These are phyloP conservation scores for Rossbeevera mucosa DNA, from an alignment of 768 basidiomycete species.

Conservation along the genomic window DNA sequence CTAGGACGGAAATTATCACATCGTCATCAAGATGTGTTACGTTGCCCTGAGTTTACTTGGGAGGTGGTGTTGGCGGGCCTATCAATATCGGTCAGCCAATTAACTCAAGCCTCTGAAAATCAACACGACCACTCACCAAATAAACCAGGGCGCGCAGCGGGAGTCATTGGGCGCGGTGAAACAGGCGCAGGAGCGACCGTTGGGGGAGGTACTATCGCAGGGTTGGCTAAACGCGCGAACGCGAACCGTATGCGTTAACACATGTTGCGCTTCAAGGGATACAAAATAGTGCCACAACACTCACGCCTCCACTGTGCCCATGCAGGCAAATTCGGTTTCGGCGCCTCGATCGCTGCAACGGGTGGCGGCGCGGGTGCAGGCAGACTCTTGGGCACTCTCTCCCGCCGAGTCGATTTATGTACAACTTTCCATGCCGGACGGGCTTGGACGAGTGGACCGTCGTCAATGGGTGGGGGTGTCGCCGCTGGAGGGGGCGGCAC, in stretches of 20 bases:
- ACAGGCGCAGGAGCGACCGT: conserved; percentile 34
- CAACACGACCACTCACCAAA: conserved; percentile 46
- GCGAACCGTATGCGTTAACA: not conserved
- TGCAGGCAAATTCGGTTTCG: conserved; percentile 57
- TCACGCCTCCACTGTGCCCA: conserved; percentile 86
- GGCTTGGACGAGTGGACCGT: conserved; percentile 44
- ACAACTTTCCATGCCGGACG: conserved; percentile 74
- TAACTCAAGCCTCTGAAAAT: conserved; percentile 1
- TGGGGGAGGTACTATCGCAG: conserved; percentile 53
- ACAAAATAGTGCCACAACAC: not conserved
- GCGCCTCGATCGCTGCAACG: conserved; percentile 38
- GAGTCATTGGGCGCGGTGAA: conserved; percentile 35
- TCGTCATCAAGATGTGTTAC: conserved; percentile 3
- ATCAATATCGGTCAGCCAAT: not conserved
- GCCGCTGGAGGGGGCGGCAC: conserved; percentile 37
- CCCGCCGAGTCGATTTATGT: conserved; percentile 55
- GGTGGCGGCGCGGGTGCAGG: conserved; percentile 31
- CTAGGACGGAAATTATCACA: not conserved
- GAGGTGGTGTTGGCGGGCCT: conserved; percentile 46
- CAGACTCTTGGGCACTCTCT: conserved; percentile 42
- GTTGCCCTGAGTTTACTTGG: conserved; percentile 29
- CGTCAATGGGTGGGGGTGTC: conserved; percentile 45
- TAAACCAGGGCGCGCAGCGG: conserved; percentile 55
- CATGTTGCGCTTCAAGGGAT: not conserved
- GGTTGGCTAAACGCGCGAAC: conserved; percentile 48